Percentiles rank a stretch among this genome's conserved stretches.
These are phyloP conservation scores for Botrytis fragariae DNA, from an alignment of 2,329 filamentous ascomycete genomes.

Conservation along the genomic window DNA sequence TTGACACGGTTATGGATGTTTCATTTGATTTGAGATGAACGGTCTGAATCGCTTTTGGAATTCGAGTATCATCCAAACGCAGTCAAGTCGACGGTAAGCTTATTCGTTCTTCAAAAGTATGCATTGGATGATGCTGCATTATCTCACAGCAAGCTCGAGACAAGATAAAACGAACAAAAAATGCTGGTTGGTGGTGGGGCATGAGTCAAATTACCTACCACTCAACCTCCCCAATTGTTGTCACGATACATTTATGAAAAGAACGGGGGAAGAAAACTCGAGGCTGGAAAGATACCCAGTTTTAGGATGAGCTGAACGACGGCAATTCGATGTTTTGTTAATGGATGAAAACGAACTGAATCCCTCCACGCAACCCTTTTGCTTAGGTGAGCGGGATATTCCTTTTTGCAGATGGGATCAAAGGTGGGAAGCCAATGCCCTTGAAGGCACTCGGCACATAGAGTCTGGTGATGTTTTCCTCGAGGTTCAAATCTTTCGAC, in stretches of 20 bases:
- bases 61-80: neutral
- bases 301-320: neutral
- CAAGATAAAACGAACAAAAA: slow-evolving; percentile 4
- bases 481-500: neutral
- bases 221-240: neutral
- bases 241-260: neutral
- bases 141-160: neutral
- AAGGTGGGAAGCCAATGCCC: neutral
- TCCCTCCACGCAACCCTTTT: neutral
- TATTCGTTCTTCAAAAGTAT: neutral
- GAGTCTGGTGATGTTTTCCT: neutral
- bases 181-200: neutral
- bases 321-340: neutral
- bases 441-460: neutral
- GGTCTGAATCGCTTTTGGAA: neutral
- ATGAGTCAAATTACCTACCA: neutral
- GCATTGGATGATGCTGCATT: neutral
- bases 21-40: neutral
- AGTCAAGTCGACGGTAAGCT: neutral
- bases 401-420: neutral
- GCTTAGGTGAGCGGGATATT: neutral
- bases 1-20: neutral
- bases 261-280: neutral
- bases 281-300: neutral
- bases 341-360: neutral